Percentiles rank a stretch among this genome's conserved stretches.
These are phyloP conservation scores for Rhizophagus sp. DNA, from an alignment of 192 early-diverging fungal species.

Conservation along the genomic window DNA sequence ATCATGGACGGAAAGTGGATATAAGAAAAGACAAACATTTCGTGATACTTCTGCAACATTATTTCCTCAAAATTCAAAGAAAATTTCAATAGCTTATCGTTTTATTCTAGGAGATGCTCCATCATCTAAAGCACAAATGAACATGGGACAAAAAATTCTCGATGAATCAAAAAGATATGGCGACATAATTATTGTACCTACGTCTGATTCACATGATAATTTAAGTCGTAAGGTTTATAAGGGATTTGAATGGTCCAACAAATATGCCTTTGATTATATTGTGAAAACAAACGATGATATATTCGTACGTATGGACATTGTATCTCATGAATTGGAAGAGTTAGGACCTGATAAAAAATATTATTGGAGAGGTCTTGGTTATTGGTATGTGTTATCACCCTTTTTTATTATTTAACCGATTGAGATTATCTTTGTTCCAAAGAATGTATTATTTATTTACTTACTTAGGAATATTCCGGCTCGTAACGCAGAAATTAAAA, in stretches of 20 bases:
- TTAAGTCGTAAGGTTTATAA: constrained; percentile 59
- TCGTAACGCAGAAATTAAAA: constrained; percentile 53
- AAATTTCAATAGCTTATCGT: constrained; percentile 49
- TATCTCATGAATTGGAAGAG: constrained; percentile 45
- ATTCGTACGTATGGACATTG: constrained; percentile 60
- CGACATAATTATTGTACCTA: constrained; percentile 56
- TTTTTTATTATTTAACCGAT: background rate
- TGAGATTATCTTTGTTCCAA: background rate
- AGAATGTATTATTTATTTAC: no score
- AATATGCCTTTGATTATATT: constrained; percentile 55
- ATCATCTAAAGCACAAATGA: constrained; percentile 36
- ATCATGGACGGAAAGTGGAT: constrained; percentile 57
- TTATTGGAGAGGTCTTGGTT: constrained; percentile 59
- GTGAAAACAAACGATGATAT: constrained; percentile 65
- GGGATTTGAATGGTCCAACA: constrained; percentile 55
- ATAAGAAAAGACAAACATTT: constrained; percentile 45
- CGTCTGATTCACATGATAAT: constrained; percentile 53
- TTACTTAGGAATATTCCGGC: constrained; percentile 57
- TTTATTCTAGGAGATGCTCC: constrained; percentile 58
- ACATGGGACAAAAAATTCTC: constrained; percentile 48
- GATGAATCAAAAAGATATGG: constrained; percentile 46
- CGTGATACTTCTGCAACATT: constrained; percentile 52
- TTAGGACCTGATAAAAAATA: constrained; percentile 45
- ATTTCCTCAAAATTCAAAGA: constrained; percentile 41
- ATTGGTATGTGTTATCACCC: constrained; percentile 47